These are phyloP conservation scores for Saccharomycopsis sp. DNA, from an alignment of 805 yeast species.

Conservation along the genomic window DNA sequence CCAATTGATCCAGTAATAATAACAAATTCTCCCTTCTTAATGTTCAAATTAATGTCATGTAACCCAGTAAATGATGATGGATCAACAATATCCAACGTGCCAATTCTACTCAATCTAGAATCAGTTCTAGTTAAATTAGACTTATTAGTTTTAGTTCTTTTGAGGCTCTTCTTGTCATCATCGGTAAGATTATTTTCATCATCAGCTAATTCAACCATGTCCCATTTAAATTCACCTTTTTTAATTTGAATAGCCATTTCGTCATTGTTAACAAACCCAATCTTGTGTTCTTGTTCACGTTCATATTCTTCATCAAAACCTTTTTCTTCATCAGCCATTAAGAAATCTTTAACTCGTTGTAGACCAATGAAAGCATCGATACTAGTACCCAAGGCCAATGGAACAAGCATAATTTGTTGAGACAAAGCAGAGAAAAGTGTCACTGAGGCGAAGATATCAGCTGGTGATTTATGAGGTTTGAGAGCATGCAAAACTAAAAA, in stretches of 20 bases:
- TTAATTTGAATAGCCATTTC: conserved; percentile 40
- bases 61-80: conserved; percentile 15
- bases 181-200: conserved; percentile 22
- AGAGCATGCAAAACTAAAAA: conserved; percentile 37
- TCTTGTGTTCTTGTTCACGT: conserved; percentile 27
- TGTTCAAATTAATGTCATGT: conserved; percentile 36
- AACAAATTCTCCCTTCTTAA: conserved; percentile 57
- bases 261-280: conserved; percentile 11
- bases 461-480: conserved; percentile 40
- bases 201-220: conserved; percentile 25
- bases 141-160: conserved; percentile 11
- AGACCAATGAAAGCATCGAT: conserved; percentile 63
- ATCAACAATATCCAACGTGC: conserved; percentile 20
- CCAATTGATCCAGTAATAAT: conserved; percentile 76
- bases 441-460: conserved; percentile 61
- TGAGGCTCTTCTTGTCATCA: background rate
- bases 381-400: conserved; percentile 60
- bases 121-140: conserved; percentile 19
- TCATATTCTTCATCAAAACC: conserved; percentile 23
- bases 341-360: conserved; percentile 46
- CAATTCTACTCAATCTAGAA: background rate
- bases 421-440: conserved; percentile 59
- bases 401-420: conserved; percentile 59
- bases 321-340: conserved; percentile 42
- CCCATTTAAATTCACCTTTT: conserved; percentile 66